Conservation (phyloP, 2,329 filamentous ascomycete species). For the Alternaria triticimaculans region DNA sequence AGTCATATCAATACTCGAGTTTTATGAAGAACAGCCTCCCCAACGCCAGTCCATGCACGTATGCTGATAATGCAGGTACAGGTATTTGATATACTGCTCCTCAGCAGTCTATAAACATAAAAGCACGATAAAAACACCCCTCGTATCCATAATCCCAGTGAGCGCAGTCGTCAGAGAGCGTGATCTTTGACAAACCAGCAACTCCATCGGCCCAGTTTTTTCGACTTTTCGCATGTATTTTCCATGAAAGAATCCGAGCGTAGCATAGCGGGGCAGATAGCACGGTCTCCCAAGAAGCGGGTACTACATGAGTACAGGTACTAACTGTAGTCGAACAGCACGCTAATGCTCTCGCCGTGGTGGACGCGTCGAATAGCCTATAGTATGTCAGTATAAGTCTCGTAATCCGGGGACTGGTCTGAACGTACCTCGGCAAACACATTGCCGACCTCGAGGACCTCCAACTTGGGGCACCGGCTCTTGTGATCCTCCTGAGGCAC, state of each 20-base stretch:
- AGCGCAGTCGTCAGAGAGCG: background rate
- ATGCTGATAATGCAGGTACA: constrained; percentile 12
- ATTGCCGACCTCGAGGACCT: constrained; percentile 85
- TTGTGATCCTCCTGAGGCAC: constrained; percentile 87
- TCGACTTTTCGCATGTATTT: background rate
- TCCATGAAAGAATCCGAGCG: background rate
- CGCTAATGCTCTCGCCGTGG: constrained; percentile 96
- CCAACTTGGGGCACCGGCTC: constrained; percentile 80
- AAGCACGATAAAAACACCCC: background rate
- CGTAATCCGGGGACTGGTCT: no score
- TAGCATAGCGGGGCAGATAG: background rate
- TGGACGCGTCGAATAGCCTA: constrained; percentile 91
- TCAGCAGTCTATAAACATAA: constrained; percentile 20
- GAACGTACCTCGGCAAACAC: constrained; percentile 93
- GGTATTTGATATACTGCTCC: constrained; percentile 30
- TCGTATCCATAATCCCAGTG: background rate
- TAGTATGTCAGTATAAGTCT: constrained; percentile 10
- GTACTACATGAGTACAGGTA: constrained; percentile 21
- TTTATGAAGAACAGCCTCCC: background rate
- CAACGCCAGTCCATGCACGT: constrained; percentile 19
- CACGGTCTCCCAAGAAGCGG: background rate
- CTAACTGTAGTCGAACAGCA: constrained; percentile 85
- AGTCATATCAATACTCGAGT: constrained; percentile 1
- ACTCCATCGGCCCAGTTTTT: background rate
- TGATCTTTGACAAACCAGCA: background rate